Percentiles rank a stretch among this genome's conserved stretches.
phyloP scores from a whole-genome alignment of 2,329 filamentous ascomycete species.

The Cercospora sp. region DNA sequence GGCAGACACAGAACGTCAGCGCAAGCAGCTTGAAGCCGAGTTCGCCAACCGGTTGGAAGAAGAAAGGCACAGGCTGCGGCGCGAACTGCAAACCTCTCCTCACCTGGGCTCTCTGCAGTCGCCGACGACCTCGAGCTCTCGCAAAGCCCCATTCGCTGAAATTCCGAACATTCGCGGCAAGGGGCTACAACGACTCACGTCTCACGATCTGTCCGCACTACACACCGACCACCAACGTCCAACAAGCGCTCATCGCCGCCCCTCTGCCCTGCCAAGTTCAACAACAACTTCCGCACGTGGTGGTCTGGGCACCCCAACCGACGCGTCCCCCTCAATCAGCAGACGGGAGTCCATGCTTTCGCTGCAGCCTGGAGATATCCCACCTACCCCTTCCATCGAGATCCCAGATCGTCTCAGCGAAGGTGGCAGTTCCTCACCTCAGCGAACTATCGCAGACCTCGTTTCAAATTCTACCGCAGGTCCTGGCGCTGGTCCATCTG shows the following conservation, averaged over 20 bases:
- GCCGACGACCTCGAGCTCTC: constrained; percentile 38
- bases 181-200: constrained; percentile 33
- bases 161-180: constrained; percentile 26
- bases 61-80: constrained; percentile 62
- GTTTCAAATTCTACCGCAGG: constrained; percentile 69
- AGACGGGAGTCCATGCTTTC: constrained; percentile 52
- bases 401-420: constrained; percentile 52
- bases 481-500: constrained; percentile 72
- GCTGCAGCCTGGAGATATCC: constrained; percentile 33
- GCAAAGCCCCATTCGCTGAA: constrained; percentile 43
- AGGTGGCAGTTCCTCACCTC: constrained; percentile 63
- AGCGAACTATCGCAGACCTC: constrained; percentile 64
- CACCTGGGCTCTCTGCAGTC: constrained; percentile 42
- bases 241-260: constrained; percentile 35
- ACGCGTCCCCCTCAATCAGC: constrained; percentile 35
- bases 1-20: constrained; percentile 60
- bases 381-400: constrained; percentile 51
- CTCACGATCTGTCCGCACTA: constrained; percentile 32
- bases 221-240: constrained; percentile 35
- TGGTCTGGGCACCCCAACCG: constrained; percentile 23
- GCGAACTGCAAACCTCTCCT: constrained; percentile 39
- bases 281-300: constrained; percentile 14
- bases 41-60: constrained; percentile 63
- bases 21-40: constrained; percentile 59
- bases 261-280: constrained; percentile 29